These are phyloP conservation scores for Linaria vulgaris DNA, from an alignment of 257 asterid species.

Conservation along the genomic window DNA sequence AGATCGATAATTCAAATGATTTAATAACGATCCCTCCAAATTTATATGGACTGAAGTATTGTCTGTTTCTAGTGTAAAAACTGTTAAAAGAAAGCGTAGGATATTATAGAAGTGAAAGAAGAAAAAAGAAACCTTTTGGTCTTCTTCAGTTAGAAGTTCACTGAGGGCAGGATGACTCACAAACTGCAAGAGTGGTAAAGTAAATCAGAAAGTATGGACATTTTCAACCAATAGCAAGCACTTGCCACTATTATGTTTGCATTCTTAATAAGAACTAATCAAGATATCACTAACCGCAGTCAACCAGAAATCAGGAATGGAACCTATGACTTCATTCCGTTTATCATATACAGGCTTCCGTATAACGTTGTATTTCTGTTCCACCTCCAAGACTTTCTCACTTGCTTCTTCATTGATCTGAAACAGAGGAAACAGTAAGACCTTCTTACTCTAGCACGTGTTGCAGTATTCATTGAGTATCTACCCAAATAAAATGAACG, in stretches of 20 bases:
- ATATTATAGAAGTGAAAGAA: constrained; percentile 21
- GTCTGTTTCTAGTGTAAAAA: neutral
- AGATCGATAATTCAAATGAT: constrained; percentile 9
- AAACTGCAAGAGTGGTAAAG: constrained; percentile 51
- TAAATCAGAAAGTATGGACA: constrained; percentile 1
- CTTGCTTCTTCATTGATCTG: constrained; percentile 97
- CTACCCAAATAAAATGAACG: constrained; percentile 13
- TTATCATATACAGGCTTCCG: constrained; percentile 86
- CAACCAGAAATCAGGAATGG: constrained; percentile 94
- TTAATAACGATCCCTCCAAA: constrained; percentile 7
- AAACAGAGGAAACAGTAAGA: constrained; percentile 23
- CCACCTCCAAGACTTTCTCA: constrained; percentile 87
- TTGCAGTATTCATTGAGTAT: neutral
- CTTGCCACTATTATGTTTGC: neutral
- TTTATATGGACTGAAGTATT: neutral
- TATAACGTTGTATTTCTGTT: constrained; percentile 77
- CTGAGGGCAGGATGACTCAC: constrained; percentile 90
- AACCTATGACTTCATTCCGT: constrained; percentile 66
- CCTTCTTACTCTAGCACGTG: constrained; percentile 4
- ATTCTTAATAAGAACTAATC: neutral
- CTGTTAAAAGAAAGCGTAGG: constrained; percentile 2
- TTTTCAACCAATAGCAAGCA: constrained; percentile 5
- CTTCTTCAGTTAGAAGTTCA: constrained; percentile 87
- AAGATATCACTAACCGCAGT: constrained; percentile 69
- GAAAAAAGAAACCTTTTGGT: constrained; percentile 66